Percentiles rank a stretch among this genome's conserved stretches.
Conservation (phyloP, 2,329 filamentous ascomycete genomes). For the Phialophora expanda region DNA sequence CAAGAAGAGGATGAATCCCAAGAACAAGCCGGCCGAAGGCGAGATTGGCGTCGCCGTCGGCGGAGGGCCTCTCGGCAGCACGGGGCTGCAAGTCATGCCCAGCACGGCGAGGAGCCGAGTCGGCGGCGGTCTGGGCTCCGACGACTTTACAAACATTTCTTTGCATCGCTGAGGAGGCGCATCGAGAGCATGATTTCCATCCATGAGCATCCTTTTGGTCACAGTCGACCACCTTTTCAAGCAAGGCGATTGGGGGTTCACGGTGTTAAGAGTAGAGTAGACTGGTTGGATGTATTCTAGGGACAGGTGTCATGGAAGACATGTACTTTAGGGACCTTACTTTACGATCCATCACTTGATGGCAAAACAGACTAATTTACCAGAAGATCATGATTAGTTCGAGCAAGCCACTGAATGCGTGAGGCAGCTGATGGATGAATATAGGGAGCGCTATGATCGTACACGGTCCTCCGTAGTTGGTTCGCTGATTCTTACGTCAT, state of each 20-base stretch:
- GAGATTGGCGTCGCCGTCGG: conserved; percentile 20
- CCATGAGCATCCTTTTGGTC: not conserved
- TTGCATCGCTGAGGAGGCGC: not conserved
- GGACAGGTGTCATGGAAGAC: not conserved
- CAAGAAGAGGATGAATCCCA: conserved; percentile 27
- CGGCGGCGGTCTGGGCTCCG: conserved; percentile 4
- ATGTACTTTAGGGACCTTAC: not conserved
- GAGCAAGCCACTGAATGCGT: not conserved
- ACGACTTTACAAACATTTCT: conserved; percentile 11
- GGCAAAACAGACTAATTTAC: not conserved
- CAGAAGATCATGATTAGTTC: not conserved
- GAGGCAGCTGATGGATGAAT: no score
- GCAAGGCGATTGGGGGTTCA: not conserved
- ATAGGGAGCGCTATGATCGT: no score
- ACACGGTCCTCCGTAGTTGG: no score
- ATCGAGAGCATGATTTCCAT: not conserved
- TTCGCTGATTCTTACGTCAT: not conserved
- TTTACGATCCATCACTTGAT: not conserved
- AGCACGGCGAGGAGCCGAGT: conserved; percentile 13
- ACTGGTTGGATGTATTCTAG: not conserved
- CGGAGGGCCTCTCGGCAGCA: conserved; percentile 9
- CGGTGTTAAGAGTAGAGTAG: not conserved
- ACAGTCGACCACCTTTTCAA: not conserved
- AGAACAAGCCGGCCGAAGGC: conserved; percentile 3
- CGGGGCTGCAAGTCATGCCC: conserved; percentile 16